These are phyloP conservation scores for Aspergillus chevalieri DNA, from an alignment of 2,329 filamentous ascomycete genomes.

Conservation along the genomic window DNA sequence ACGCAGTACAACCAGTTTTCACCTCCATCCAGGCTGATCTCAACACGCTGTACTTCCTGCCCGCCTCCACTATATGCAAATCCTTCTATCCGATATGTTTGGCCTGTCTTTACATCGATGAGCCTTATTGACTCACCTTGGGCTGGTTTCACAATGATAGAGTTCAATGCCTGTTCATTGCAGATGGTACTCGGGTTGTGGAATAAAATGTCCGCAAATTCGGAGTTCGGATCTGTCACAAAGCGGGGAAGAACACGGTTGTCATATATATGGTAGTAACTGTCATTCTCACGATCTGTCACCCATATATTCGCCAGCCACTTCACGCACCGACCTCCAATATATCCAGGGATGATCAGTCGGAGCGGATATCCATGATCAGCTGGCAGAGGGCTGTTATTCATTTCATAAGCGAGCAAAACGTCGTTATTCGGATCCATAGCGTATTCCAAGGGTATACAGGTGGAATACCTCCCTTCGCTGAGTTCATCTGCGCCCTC, in stretches of 20 bases:
- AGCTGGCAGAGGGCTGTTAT: conserved; percentile 33
- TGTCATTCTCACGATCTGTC: conserved; percentile 36
- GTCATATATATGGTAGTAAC: conserved; percentile 46
- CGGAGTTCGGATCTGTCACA: conserved; percentile 44
- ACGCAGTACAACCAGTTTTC: conserved; percentile 46
- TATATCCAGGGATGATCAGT: conserved; percentile 38
- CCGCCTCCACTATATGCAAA: conserved; percentile 49
- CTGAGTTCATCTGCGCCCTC: conserved; percentile 45
- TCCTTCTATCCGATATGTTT: conserved; percentile 42
- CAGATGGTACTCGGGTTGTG: conserved; percentile 44
- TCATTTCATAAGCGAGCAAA: conserved; percentile 42
- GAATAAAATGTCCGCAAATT: conserved; percentile 44
- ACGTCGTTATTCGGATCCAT: conserved; percentile 46
- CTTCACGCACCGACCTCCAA: conserved; percentile 39
- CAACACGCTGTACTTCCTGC: conserved; percentile 45
- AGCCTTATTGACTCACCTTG: conserved; percentile 43
- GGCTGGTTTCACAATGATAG: conserved; percentile 41
- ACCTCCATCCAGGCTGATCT: conserved; percentile 45
- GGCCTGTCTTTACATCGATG: conserved; percentile 28
- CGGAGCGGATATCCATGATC: conserved; percentile 42
- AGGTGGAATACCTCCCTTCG: conserved; percentile 46
- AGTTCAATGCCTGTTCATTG: conserved; percentile 47
- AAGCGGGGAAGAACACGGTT: conserved; percentile 46
- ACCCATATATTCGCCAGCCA: conserved; percentile 39
- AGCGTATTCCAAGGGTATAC: conserved; percentile 44